phyloP scores from a whole-genome alignment of 495 filamentous ascomycete genomes.

The Cryomyces minteri region DNA sequence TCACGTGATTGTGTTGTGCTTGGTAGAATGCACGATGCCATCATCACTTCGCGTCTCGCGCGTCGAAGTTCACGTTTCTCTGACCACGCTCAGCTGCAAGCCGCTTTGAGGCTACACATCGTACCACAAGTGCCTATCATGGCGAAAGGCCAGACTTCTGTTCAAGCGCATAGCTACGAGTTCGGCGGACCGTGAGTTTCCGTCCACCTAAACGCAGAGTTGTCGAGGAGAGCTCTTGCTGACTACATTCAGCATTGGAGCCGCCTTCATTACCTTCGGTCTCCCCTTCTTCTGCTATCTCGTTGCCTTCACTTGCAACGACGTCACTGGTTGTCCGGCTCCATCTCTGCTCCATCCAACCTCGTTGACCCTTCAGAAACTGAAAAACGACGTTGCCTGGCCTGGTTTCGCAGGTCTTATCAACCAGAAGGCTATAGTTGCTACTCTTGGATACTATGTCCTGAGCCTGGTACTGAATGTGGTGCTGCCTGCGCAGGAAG shows the following conservation, averaged over 20 bases:
- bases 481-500: constrained; percentile 58
- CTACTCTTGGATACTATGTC: constrained; percentile 54
- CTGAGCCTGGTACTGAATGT: constrained; percentile 57
- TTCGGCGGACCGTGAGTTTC: constrained; percentile 13
- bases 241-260: constrained; percentile 43
- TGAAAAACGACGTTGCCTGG: constrained; percentile 71
- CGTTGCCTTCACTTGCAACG: constrained; percentile 77
- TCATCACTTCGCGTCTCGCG: too few species aligned
- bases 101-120: too few species aligned
- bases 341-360: constrained; percentile 67
- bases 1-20: too few species aligned
- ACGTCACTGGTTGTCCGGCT: constrained; percentile 75
- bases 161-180: constrained; percentile 7
- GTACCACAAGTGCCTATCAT: too few species aligned
- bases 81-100: too few species aligned
- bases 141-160: too few species aligned
- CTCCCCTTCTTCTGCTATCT: constrained; percentile 59
- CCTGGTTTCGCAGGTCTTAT: constrained; percentile 44
- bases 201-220: neutral
- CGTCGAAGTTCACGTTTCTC: too few species aligned
- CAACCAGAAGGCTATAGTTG: constrained; percentile 41
- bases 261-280: constrained; percentile 52
- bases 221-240: neutral
- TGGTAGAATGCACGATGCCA: too few species aligned
- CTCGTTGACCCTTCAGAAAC: constrained; percentile 43